Evolutionary conservation across 495 filamentous ascomycete species (phyloP), one percentile per base, ranked within the genome.

Genomic region (Penicillium desertorum): DNA sequence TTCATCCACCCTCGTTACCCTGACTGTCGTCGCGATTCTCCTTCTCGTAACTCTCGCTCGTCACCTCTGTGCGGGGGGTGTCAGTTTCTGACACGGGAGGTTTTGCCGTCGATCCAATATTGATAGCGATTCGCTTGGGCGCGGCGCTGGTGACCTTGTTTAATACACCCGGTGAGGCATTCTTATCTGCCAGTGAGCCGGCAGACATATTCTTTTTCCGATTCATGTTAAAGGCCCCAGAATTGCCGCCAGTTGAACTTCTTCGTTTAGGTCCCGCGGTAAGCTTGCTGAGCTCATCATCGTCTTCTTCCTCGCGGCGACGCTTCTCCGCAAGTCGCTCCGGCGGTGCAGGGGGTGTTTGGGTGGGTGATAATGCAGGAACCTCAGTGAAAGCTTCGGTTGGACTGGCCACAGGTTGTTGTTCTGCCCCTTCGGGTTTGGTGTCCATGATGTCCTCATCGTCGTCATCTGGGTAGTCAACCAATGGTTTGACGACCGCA

Each of bases 391-490:
- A 16, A n/a, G 65, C n/a, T 45, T 68, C 62, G 22, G 56, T 49
- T 50, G 58, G 50, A 50, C 50, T 45, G 20, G 56, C 63, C 45
- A 52, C 58, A 29, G 59, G 43, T 27, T 62, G 64, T 37, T 66
- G 62, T 9, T 56, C 45, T 32, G 55, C 53, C 1, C 51, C 43
- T 57, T 75, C 72, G 5, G 67, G 54, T 56, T 75, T 79, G 10
- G 75, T 82, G 51, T 81, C 80, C 69, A 83, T 81, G 11, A 76
- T 67, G 44, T 85, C 80, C 11, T 68, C 82, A 2, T 91, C 90
- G 52, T 96, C 92, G 58, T 96, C 91, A 46, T 93, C 92, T 0
- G 84, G 84, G 65, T 98, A 98, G 65, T 96, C 90, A 37, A 98
- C 94, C 37, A 98, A 74, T 0, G 90, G 88, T 63, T 89, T 91